Evolutionary conservation across 2,329 filamentous ascomycete genomes (phyloP), one percentile per base, ranked within the genome.

Genomic region (Atkinsonella hypoxylon): DNA sequence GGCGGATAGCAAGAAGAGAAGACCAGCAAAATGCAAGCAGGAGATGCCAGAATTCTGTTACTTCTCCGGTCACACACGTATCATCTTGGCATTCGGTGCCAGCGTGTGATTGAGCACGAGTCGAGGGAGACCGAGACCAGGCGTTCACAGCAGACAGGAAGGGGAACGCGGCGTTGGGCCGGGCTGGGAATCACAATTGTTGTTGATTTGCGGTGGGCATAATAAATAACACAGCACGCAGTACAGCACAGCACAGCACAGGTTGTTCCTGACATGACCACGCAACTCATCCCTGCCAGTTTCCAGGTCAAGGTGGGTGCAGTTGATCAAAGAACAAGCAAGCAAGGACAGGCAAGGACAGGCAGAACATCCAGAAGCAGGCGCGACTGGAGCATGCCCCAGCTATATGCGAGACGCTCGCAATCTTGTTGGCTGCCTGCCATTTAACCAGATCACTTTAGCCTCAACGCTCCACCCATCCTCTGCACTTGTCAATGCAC

Each of bases 31-130:
- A 42, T 46, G 49, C 38, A 32, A 47, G 17, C 22, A 38, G 26
- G 49, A 51, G 22, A 26, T 20, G 44, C 13, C 49, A 42, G 34
- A 31, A 15, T 47, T 51, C 47, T 51, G 49, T 51, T 22, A 26
- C 40, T 42, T 22, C 22, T 42, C 26, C 26, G 38, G 49, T 36
- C 38, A 11, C 34, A 34, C 34, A 22, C 11, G 15, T 15, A 4
- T 26, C 4, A 26, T 8, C 26, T 26, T 26, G 15, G 10, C 43
- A 30, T 20, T 45, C 20, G 10, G 22, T 45, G 17, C 11, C 43
- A 26, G 20, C 22, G 4, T 1, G 43, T 13, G 20, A 45, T 22
- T 26, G 30, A 32, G 43, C 32, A 46, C 44, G 18, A 38, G 45
- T n/a, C 45, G 11, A 47, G 45, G 45, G 45, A 47, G 45, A 47